These are phyloP conservation scores for Neoarthrinium moseri DNA, from an alignment of 2,329 filamentous ascomycete species.

Conservation along the genomic window DNA sequence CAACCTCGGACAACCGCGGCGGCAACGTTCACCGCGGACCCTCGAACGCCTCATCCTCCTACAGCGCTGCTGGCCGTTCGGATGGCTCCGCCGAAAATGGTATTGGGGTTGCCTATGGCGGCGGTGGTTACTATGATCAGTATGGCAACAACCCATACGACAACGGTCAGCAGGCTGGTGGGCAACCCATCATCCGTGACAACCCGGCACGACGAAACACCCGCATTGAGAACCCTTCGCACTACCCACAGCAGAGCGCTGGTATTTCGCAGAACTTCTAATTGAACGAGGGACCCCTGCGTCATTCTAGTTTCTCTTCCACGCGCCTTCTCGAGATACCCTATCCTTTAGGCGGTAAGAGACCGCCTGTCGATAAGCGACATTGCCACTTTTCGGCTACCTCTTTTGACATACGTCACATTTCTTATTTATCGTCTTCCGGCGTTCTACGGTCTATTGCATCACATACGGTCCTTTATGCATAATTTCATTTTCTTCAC, in stretches of 20 bases:
- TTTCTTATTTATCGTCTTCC: too few relatives aligned
- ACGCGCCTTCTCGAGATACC: too few relatives aligned
- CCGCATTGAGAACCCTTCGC: constrained; percentile 85
- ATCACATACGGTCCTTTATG: too few relatives aligned
- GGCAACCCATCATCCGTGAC: constrained; percentile 85
- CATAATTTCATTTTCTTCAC: too few relatives aligned
- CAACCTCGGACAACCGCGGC: constrained; percentile 61
- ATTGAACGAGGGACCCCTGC: too few relatives aligned
- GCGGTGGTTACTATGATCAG: constrained; percentile 56
- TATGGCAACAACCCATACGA: constrained; percentile 60
- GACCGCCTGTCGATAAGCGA: too few relatives aligned
- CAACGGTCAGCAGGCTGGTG: constrained; percentile 36
- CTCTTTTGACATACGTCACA: too few relatives aligned
- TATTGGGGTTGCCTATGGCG: constrained; percentile 46
- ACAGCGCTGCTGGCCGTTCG: constrained; percentile 79
- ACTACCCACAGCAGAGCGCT: constrained; percentile 88
- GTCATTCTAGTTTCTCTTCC: too few relatives aligned
- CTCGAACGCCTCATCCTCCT: constrained; percentile 94
- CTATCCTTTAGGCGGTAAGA: too few relatives aligned
- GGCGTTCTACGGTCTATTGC: too few relatives aligned
- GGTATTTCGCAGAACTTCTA: constrained; percentile 98
- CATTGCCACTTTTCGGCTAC: too few relatives aligned
- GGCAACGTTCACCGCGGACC: constrained; percentile 80
- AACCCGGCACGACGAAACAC: constrained; percentile 91
- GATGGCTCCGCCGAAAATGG: constrained; percentile 59